phyloP scores from a whole-genome alignment of 2,329 filamentous ascomycete species.

The Rhynchosporium graminicola region DNA sequence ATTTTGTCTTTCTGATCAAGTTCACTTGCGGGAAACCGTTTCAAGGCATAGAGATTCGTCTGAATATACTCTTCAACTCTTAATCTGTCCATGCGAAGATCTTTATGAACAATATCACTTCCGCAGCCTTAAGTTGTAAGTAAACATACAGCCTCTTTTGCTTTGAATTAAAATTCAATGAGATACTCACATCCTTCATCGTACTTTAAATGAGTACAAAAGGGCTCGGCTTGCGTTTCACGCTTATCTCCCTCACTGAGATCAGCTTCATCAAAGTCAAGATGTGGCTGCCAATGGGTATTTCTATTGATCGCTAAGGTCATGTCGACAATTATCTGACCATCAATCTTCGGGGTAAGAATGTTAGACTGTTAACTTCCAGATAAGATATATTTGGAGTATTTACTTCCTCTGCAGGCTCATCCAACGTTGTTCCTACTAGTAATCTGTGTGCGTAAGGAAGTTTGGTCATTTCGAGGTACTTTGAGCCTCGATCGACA shows the following conservation, averaged over 20 bases:
- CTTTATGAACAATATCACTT: slow-evolving; percentile 12
- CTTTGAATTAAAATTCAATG: neutral
- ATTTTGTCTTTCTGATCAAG: slow-evolving; percentile 8
- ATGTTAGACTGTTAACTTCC: neutral
- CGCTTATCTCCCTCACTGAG: slow-evolving; percentile 7
- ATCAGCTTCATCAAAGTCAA: neutral
- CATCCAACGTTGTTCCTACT: slow-evolving; percentile 12
- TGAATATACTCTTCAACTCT: neutral
- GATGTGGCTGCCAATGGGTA: neutral
- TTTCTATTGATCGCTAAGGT: slow-evolving; percentile 17
- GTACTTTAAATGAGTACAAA: neutral
- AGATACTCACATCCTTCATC: slow-evolving; percentile 12
- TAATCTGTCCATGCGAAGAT: slow-evolving; percentile 5
- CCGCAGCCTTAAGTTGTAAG: slow-evolving; percentile 4
- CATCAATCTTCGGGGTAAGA: slow-evolving; percentile 8
- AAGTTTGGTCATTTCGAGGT: slow-evolving; percentile 9
- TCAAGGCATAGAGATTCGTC: neutral
- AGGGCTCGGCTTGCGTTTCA: slow-evolving; percentile 7
- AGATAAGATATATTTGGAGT: neutral
- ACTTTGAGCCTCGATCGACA: slow-evolving; percentile 1
- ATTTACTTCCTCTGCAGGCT: slow-evolving; percentile 11
- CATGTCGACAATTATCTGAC: slow-evolving; percentile 17
- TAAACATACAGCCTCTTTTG: neutral
- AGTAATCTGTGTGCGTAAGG: slow-evolving; percentile 13
- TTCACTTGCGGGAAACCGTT: neutral